A percentile compares a stretch with the other conserved stretches of the same genome.
Evolutionary conservation across 2,329 filamentous ascomycete species (phyloP).

Genomic region (Helminthosporium solani): DNA sequence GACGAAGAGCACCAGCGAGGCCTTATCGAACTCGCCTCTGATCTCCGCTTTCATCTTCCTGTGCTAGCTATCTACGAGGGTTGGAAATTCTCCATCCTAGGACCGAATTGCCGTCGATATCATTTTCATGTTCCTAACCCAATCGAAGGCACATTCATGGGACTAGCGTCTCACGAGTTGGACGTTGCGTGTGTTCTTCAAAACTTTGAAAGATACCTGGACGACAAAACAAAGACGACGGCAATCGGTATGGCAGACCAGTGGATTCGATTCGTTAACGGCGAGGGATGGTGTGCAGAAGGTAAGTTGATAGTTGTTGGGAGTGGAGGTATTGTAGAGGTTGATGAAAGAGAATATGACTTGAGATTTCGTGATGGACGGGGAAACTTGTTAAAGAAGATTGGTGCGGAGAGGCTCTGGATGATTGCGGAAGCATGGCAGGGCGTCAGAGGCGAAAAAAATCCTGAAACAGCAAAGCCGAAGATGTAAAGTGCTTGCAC

Average conservation of each 20-base stretch:
- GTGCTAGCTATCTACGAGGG: conserved; percentile 40
- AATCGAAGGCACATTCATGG: conserved; percentile 21
- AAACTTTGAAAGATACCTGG: conserved; percentile 25
- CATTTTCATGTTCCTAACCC: conserved; percentile 35
- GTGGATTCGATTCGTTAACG: conserved; percentile 26
- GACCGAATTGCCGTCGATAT: conserved; percentile 17
- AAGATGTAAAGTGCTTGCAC: no score
- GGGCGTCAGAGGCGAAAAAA: conserved; percentile 24
- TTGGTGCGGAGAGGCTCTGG: conserved; percentile 26
- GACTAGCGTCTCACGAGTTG: conserved; percentile 30
- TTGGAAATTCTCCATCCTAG: conserved; percentile 18
- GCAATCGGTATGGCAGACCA: conserved; percentile 23
- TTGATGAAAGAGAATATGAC: conserved; percentile 27
- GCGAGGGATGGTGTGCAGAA: conserved; percentile 23
- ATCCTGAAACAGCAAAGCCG: background rate
- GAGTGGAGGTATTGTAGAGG: conserved; percentile 8
- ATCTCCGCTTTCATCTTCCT: conserved; percentile 50
- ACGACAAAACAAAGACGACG: conserved; percentile 7
- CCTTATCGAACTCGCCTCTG: conserved; percentile 43
- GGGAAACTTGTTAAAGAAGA: conserved; percentile 21
- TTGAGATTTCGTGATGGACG: conserved; percentile 19
- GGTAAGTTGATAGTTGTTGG: conserved; percentile 26
- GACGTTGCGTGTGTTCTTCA: conserved; percentile 33
- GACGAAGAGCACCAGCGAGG: conserved; percentile 22
- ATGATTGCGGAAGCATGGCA: conserved; percentile 30